Percentiles rank a stretch among this genome's conserved stretches.
Conservation (phyloP, 345 rosid species). For the Odontarrhena argentea region DNA sequence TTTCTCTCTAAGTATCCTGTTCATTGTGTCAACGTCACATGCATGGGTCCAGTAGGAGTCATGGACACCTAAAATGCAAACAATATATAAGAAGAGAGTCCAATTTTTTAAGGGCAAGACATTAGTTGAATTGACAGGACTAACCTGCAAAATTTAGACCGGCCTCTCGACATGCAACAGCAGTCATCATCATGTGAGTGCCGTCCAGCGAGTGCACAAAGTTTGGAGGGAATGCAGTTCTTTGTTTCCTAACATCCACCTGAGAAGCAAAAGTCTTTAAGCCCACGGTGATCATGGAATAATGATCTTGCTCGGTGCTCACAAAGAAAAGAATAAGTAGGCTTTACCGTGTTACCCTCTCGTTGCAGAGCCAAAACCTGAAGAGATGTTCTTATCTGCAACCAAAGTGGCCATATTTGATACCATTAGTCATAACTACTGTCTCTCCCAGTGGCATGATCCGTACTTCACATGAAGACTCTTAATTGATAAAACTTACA, state of each 20-base stretch:
- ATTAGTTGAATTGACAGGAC: conserved; percentile 4
- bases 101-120: neutral
- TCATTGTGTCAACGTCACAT: conserved; percentile 89
- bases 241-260: conserved; percentile 85
- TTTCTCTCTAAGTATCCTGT: conserved; percentile 77
- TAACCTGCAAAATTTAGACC: conserved; percentile 89
- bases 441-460: conserved; percentile 1
- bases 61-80: conserved; percentile 69
- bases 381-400: conserved; percentile 91
- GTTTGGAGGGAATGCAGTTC: conserved; percentile 97
- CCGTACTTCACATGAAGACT: neutral
- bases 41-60: conserved; percentile 99
- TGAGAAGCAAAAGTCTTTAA: conserved; percentile 34
- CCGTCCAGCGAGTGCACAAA: conserved; percentile 97
- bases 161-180: conserved; percentile 91
- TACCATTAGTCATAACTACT: conserved; percentile 4
- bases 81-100: conserved; percentile 14
- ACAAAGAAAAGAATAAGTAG: conserved; percentile 9
- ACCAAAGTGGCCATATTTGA: conserved; percentile 25
- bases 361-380: conserved; percentile 88
- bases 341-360: conserved; percentile 77
- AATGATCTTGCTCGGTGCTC: conserved; percentile 4
- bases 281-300: neutral
- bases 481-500: conserved; percentile 51
- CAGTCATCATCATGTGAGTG: conserved; percentile 99